phyloP scores from a whole-genome alignment of 1,284 basidiomycete genomes.

The Sphagnurus paluster region DNA sequence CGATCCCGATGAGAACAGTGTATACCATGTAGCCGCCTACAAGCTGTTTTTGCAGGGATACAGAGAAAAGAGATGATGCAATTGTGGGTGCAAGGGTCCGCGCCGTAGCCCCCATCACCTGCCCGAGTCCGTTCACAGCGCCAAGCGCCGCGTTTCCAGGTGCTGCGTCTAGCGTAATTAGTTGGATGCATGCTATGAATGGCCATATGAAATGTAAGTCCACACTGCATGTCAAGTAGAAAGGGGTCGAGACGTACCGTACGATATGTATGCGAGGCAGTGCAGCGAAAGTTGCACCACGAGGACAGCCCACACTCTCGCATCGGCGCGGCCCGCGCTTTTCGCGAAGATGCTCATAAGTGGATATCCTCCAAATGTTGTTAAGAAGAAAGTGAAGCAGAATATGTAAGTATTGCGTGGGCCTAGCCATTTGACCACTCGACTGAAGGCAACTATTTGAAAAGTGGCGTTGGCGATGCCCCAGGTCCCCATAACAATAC shows the following conservation, averaged over 20 bases:
- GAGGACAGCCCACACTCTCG: slow-evolving; percentile 20
- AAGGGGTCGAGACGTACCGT: slow-evolving; percentile 2
- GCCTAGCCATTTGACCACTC: slow-evolving; percentile 27
- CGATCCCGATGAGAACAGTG: slow-evolving; percentile 19
- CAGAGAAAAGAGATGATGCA: slow-evolving; percentile 34
- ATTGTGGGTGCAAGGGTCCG: slow-evolving; percentile 27
- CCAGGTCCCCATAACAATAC: slow-evolving; percentile 27
- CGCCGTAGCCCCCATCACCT: slow-evolving; percentile 23
- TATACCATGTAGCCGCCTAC: slow-evolving; percentile 34
- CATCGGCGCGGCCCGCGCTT: slow-evolving; percentile 19
- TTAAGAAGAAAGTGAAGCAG: slow-evolving; percentile 18
- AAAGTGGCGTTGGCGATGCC: slow-evolving; percentile 29
- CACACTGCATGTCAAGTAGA: background rate
- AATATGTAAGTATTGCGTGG: slow-evolving; percentile 22
- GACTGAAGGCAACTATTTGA: slow-evolving; percentile 27
- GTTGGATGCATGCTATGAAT: slow-evolving; percentile 22
- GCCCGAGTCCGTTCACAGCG: slow-evolving; percentile 28
- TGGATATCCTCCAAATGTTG: slow-evolving; percentile 24
- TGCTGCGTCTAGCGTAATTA: slow-evolving; percentile 23
- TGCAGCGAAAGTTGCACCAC: slow-evolving; percentile 19
- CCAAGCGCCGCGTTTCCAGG: slow-evolving; percentile 25
- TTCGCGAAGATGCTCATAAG: slow-evolving; percentile 25
- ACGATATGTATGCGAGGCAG: slow-evolving; percentile 17
- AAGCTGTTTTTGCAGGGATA: slow-evolving; percentile 28
- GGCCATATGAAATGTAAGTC: background rate